These are phyloP conservation scores for Plasmodium chabaudi DNA, from an alignment of 169 alveolate genomes.

Conservation along the genomic window DNA sequence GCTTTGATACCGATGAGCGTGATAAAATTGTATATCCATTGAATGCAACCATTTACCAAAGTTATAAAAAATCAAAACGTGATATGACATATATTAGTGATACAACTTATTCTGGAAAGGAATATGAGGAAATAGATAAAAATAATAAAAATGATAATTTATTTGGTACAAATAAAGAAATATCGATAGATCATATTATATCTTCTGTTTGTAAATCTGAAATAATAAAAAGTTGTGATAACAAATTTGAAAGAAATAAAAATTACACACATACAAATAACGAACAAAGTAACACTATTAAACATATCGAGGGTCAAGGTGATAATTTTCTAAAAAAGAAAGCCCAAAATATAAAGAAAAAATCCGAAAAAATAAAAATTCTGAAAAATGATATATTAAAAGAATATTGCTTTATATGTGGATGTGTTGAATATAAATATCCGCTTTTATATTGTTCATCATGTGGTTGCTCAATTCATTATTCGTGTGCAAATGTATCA, in stretches of 20 bases:
- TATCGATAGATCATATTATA: neutral
- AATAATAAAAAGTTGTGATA: neutral
- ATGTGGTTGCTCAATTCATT: slow-evolving; percentile 59
- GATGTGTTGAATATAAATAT: slow-evolving; percentile 40
- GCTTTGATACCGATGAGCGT: neutral
- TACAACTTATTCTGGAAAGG: neutral
- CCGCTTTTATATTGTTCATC: slow-evolving; percentile 24
- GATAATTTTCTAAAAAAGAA: neutral
- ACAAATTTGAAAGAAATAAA: neutral
- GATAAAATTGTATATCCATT: slow-evolving; percentile 5
- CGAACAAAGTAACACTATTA: neutral
- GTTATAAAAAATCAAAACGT: neutral
- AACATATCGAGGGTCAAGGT: too few relatives aligned
- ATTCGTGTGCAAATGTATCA: slow-evolving; percentile 55
- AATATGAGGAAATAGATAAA: neutral
- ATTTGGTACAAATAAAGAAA: neutral
- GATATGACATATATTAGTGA: neutral
- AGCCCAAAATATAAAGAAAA: neutral
- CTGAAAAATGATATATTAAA: slow-evolving; percentile 37
- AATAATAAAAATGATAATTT: neutral
- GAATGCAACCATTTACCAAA: slow-evolving; percentile 1
- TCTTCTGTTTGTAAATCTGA: slow-evolving; percentile 5
- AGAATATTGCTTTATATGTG: slow-evolving; percentile 52
- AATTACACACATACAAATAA: neutral
- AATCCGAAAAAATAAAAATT: slow-evolving; percentile 12